Evolutionary conservation across 1,139 yeast genomes (phyloP).

Genomic region (Geotrichum carabidarum): DNA sequence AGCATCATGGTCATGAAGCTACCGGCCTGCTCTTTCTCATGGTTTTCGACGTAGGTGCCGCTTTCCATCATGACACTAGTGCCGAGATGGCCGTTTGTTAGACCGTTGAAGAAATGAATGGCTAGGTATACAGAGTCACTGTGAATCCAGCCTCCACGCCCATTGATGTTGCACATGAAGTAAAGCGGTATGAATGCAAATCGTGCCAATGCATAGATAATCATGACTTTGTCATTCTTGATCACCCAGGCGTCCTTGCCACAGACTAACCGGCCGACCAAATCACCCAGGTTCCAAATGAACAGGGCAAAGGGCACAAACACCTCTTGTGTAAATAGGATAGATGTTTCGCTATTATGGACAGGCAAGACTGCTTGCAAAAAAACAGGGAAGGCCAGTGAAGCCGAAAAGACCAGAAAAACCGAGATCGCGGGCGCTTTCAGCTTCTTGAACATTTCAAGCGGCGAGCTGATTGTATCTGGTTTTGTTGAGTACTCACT

Average conservation of each 20-base stretch:
- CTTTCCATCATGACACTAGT: slow-evolving; percentile 81
- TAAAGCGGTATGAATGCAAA: slow-evolving; percentile 51
- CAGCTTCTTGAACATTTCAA: slow-evolving; percentile 46
- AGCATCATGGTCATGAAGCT: slow-evolving; percentile 80
- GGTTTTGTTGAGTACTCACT: neutral
- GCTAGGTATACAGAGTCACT: slow-evolving; percentile 60
- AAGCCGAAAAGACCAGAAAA: slow-evolving; percentile 65
- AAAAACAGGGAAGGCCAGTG: slow-evolving; percentile 84
- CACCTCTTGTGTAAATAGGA: slow-evolving; percentile 39
- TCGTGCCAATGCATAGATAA: slow-evolving; percentile 28
- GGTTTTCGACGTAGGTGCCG: slow-evolving; percentile 52
- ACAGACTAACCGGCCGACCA: slow-evolving; percentile 62
- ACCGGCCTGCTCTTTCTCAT: slow-evolving; percentile 87
- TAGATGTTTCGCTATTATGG: slow-evolving; percentile 40
- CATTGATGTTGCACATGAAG: slow-evolving; percentile 45
- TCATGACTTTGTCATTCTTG: slow-evolving; percentile 20
- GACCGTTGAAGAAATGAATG: slow-evolving; percentile 72
- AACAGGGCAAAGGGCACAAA: slow-evolving; percentile 75
- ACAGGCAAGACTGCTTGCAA: slow-evolving; percentile 41
- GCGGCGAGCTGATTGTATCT: neutral
- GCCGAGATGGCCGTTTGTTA: slow-evolving; percentile 80
- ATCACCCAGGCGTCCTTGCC: slow-evolving; percentile 35
- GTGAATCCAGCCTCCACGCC: slow-evolving; percentile 36
- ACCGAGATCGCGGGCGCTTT: slow-evolving; percentile 63
- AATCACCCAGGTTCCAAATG: slow-evolving; percentile 86